A percentile compares a stretch with the other conserved stretches of the same genome.
These are phyloP conservation scores for Fusarium brachygibbosum DNA, from an alignment of 2,329 filamentous ascomycete genomes.

Conservation along the genomic window DNA sequence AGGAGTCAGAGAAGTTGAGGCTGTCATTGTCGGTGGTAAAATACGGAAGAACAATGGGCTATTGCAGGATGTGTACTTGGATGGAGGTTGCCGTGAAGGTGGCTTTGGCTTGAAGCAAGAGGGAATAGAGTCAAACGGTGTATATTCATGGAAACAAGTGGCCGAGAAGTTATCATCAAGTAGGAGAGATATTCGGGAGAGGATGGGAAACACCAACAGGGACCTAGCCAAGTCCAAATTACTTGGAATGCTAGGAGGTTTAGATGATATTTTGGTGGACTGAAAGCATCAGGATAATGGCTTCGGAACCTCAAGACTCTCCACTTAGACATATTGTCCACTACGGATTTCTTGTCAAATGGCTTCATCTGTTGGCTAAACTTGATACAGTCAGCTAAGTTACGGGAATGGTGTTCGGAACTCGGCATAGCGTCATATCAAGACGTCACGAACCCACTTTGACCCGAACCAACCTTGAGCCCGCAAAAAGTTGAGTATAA, in stretches of 20 bases:
- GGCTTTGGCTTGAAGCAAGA: background rate
- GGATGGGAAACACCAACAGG: background rate
- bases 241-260: background rate
- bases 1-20: slow-evolving; percentile 3
- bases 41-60: background rate
- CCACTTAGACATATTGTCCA: too few species aligned
- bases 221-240: background rate
- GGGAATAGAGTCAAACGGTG: fast-evolving
- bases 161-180: background rate
- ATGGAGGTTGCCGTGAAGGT: background rate
- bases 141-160: background rate
- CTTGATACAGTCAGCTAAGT: background rate
- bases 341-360: fast-evolving
- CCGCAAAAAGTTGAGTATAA: background rate
- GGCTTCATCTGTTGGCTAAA: background rate
- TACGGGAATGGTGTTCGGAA: background rate
- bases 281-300: background rate
- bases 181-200: background rate
- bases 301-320: background rate
- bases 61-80: background rate
- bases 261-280: background rate
- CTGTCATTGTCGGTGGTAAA: slow-evolving; percentile 2
- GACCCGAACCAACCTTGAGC: background rate
- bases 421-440: slow-evolving; percentile 12
- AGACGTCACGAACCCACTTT: slow-evolving; percentile 31